Evolutionary conservation across 1,139 yeast species (phyloP), one percentile per base, ranked within the genome.

Genomic region (Eremothecium sinecaudum): DNA sequence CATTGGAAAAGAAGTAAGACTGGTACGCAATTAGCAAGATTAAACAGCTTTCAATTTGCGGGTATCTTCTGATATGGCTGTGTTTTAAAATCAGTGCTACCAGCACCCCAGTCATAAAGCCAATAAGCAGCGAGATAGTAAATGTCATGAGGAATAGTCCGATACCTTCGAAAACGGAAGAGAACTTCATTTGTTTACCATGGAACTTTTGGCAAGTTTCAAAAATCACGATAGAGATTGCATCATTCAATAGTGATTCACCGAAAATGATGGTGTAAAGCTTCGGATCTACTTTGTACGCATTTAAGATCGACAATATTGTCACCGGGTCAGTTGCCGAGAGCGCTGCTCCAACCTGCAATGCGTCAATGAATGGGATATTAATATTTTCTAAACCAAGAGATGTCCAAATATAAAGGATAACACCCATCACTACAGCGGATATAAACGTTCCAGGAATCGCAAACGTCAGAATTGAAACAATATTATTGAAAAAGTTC

Each of bases 271-370:
- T 86, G 15, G 98, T 90, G 63, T 92, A 92, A 32, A 92, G 67
- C 59, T 90, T 90, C 8, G 98, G 98, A 57, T 92, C 99, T 21
- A 92, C 99, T 58, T 87, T 86, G 62, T 92, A 90, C 11, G 97
- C 93, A 53, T 90, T 90, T 67, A 92, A 92, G 41, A 92, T 92
- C 10, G 97, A 86, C 48, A 92, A 64, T 52, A 92, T 90, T 1
- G 99, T 92, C 22, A 92, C 97, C 0, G 99, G 99, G 57, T 92
- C 99, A 1, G 99, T 92, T 15, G 99, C 99, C 0, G 95, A 83
- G 32, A 92, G 68, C 0, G 98, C 87, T 2, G 99, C 98, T 9
- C 98, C 99, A 8, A 92, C 94, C 0, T 95, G 90, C 40, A 92
- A 69, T 0, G 98, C 96, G 57, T 90, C 97, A 17, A 90, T 94